A percentile compares a stretch with the other conserved stretches of the same genome.
phyloP scores from a whole-genome alignment of 2,329 filamentous ascomycete species.

The Fragosphaeria purpurea region DNA sequence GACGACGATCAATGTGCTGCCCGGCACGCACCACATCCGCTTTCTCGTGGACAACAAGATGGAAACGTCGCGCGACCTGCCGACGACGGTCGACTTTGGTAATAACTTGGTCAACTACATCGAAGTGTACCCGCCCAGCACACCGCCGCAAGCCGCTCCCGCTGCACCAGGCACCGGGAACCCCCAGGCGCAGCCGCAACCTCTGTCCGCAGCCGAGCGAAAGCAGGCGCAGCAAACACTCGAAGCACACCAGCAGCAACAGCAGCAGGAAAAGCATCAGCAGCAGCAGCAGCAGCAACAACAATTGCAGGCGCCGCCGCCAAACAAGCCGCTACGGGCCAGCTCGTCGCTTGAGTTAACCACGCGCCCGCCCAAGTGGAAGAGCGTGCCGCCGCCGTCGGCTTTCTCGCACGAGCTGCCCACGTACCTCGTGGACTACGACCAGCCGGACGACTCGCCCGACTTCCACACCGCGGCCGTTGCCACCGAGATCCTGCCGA shows the following conservation, averaged over 20 bases:
- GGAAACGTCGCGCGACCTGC: constrained; percentile 75
- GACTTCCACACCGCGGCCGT: constrained; percentile 64
- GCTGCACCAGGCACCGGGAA: constrained; percentile 14
- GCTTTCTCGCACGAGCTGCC: constrained; percentile 68
- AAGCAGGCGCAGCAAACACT: background rate
- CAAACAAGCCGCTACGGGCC: background rate
- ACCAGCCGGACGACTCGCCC: constrained; percentile 69
- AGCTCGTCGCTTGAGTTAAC: constrained; percentile 9
- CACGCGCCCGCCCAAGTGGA: constrained; percentile 37
- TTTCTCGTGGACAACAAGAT: constrained; percentile 93
- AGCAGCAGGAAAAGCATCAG: background rate
- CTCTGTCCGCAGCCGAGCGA: constrained; percentile 1
- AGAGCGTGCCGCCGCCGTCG: constrained; percentile 42
- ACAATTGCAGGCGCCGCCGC: background rate
- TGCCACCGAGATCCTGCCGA: constrained; percentile 69
- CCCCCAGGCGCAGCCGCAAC: constrained; percentile 9
- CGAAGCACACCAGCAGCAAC: background rate
- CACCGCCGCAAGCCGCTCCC: constrained; percentile 25
- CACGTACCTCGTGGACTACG: constrained; percentile 75
- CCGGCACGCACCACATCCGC: constrained; percentile 92
- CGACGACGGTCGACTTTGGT: constrained; percentile 93
- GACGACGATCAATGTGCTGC: constrained; percentile 70
- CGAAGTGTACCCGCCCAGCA: constrained; percentile 73
- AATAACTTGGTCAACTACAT: constrained; percentile 99
- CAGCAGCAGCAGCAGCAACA: background rate